A percentile compares a stretch with the other conserved stretches of the same genome.
Evolutionary conservation across 2,329 filamentous ascomycete species (phyloP).

Genomic region (Clarireedia hainanense): DNA sequence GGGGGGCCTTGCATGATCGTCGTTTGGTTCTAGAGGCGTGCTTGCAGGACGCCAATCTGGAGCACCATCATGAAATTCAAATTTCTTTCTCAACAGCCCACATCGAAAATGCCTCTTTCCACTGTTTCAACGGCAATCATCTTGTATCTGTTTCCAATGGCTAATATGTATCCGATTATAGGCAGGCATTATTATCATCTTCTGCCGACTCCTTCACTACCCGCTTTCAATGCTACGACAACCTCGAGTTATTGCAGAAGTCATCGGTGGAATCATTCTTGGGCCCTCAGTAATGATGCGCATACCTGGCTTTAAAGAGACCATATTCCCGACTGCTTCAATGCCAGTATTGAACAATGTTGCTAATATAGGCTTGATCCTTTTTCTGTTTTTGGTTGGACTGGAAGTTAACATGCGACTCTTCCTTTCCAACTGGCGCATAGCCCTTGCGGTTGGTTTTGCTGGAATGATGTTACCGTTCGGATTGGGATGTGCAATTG

Average conservation of each 20-base stretch:
- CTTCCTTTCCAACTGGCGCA: conserved; percentile 70
- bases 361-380: conserved; percentile 73
- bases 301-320: conserved; percentile 66
- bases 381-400: conserved; percentile 83
- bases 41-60: neutral
- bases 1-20: neutral
- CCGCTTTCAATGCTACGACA: conserved; percentile 71
- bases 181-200: conserved; percentile 65
- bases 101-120: neutral
- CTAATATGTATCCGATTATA: conserved; percentile 28
- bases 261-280: conserved; percentile 75
- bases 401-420: conserved; percentile 79
- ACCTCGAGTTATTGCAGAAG: conserved; percentile 76
- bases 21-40: neutral
- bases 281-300: conserved; percentile 84
- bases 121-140: neutral
- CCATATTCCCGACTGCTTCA: conserved; percentile 70
- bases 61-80: neutral
- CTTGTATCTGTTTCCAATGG: neutral
- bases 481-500: conserved; percentile 70
- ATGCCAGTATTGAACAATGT: conserved; percentile 70
- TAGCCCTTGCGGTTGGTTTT: conserved; percentile 69
- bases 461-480: conserved; percentile 79
- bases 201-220: conserved; percentile 67
- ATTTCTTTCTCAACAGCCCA: neutral